These are phyloP conservation scores for Candida sp. DNA, from an alignment of 1,139 yeast genomes.

Conservation along the genomic window DNA sequence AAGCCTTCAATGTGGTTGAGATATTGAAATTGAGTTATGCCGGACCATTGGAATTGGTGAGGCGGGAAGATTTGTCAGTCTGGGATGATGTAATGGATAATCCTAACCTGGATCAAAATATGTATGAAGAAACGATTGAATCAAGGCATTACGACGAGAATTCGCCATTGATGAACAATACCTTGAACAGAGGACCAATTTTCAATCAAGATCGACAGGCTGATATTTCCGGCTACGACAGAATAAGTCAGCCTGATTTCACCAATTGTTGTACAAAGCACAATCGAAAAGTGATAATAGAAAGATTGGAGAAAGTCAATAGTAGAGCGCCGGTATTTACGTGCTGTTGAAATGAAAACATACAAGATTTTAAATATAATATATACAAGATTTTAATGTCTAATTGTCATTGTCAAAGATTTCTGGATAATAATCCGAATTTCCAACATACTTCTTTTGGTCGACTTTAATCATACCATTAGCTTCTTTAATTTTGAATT, in stretches of 20 bases:
- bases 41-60: slow-evolving; percentile 67
- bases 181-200: neutral
- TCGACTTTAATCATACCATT: slow-evolving; percentile 39
- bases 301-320: slow-evolving; percentile 55
- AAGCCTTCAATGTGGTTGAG: slow-evolving; percentile 74
- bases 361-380: too few species aligned
- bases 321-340: slow-evolving; percentile 66
- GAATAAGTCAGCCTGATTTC: slow-evolving; percentile 5
- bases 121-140: neutral
- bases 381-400: too few species aligned
- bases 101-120: slow-evolving; percentile 1
- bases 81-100: slow-evolving; percentile 54
- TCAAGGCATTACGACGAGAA: slow-evolving; percentile 3
- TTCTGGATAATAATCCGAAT: slow-evolving; percentile 28
- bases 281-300: slow-evolving; percentile 53
- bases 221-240: slow-evolving; percentile 6
- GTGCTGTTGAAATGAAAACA: slow-evolving; percentile 46
- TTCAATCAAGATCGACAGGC: slow-evolving; percentile 9
- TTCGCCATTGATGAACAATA: slow-evolving; percentile 7
- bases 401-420: slow-evolving; percentile 16
- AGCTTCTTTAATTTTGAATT: slow-evolving; percentile 55
- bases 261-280: slow-evolving; percentile 15
- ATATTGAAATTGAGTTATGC: slow-evolving; percentile 53
- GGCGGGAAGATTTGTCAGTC: slow-evolving; percentile 55
- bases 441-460: slow-evolving; percentile 22